A percentile compares a stretch with the other conserved stretches of the same genome.
Conservation (phyloP, 177 flowering plant species). For the Vitis hybrid region DNA sequence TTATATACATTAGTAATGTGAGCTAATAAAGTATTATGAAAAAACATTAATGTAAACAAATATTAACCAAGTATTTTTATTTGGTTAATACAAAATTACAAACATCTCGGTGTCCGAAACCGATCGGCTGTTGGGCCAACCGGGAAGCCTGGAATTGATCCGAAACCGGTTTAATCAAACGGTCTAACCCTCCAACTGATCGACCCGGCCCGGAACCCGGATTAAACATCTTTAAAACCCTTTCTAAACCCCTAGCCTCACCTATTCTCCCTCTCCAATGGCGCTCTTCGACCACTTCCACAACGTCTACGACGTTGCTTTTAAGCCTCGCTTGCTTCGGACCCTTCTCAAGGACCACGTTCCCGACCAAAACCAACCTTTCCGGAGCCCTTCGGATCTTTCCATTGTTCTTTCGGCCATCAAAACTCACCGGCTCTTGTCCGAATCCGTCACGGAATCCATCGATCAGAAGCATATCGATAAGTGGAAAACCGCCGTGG, state of each 20-base stretch:
- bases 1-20: too few species aligned
- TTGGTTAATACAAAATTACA: too few species aligned
- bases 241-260: not conserved
- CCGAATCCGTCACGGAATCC: constrained; percentile 38
- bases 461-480: constrained; percentile 30
- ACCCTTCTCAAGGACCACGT: constrained; percentile 41
- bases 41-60: too few species aligned
- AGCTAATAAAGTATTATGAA: too few species aligned
- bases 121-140: too few species aligned
- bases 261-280: constrained; percentile 26
- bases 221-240: not conserved
- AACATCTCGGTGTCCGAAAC: too few species aligned
- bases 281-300: constrained; percentile 31
- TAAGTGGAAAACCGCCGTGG: constrained; percentile 62
- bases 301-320: constrained; percentile 48
- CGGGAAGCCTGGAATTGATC: too few species aligned
- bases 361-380: constrained; percentile 60
- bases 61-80: too few species aligned
- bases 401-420: constrained; percentile 41
- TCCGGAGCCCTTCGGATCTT: constrained; percentile 36
- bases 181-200: too few species aligned
- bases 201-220: too few species aligned
- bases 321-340: constrained; percentile 66
- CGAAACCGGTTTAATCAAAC: too few species aligned
- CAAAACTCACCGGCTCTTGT: constrained; percentile 52